A percentile compares a stretch with the other conserved stretches of the same genome.
Evolutionary conservation across 1,284 basidiomycete species (phyloP).

Genomic region (Cutaneotrichosporon spelunceum): DNA sequence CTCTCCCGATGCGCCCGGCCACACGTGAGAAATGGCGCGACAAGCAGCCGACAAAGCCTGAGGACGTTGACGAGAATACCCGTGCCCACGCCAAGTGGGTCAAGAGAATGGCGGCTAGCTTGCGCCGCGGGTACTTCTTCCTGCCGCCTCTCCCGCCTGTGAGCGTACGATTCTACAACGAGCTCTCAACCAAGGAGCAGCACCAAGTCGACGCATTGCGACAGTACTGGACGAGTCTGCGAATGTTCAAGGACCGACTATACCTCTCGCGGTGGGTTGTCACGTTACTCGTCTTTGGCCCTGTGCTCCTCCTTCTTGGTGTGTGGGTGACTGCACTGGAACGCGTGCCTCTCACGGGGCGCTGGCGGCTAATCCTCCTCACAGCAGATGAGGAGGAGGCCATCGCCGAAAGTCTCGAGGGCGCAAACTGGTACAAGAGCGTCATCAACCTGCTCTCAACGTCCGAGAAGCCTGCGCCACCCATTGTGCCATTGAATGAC

Average conservation of each 20-base stretch:
- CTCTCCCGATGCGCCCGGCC: conserved; percentile 14
- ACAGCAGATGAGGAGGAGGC: conserved; percentile 86
- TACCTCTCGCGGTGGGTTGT: conserved; percentile 57
- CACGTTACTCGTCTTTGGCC: conserved; percentile 63
- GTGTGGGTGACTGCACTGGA: conserved; percentile 75
- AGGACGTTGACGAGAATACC: conserved; percentile 12
- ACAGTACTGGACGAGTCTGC: conserved; percentile 37
- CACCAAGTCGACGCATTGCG: conserved; percentile 56
- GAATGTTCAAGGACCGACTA: conserved; percentile 55
- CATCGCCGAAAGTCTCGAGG: conserved; percentile 70
- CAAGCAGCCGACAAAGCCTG: conserved; percentile 6
- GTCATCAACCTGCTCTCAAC: conserved; percentile 71
- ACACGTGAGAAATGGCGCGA: conserved; percentile 10
- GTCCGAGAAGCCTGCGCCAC: conserved; percentile 59
- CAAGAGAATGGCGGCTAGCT: conserved; percentile 4
- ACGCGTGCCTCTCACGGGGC: conserved; percentile 75
- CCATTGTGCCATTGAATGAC: conserved; percentile 64
- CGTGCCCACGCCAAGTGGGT: conserved; percentile 11
- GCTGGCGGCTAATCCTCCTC: conserved; percentile 78
- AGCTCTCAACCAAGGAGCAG: conserved; percentile 49
- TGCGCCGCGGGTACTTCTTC: conserved; percentile 27
- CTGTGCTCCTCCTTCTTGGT: conserved; percentile 65
- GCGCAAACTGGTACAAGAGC: conserved; percentile 77
- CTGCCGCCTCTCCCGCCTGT: conserved; percentile 38
- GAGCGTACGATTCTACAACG: conserved; percentile 33